Base-by-base conservation (phyloP, 2,329 filamentous ascomycete species). In the Colletotrichum abscissum region DNA sequence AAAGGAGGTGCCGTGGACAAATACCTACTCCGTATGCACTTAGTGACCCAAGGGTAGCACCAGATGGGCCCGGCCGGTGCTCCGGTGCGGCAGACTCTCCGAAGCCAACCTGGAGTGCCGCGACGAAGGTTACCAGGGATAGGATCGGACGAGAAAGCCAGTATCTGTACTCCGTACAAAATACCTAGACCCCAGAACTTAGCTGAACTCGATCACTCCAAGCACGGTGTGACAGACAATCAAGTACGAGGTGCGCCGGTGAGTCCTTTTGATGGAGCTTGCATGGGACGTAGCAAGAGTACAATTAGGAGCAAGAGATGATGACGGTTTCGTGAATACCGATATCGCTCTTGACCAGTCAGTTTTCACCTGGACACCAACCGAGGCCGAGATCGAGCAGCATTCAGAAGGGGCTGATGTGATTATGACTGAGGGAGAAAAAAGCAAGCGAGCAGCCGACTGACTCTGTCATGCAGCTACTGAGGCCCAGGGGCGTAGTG, bases 401-500 rank as follows among this genome's bases (percentile, higher is more conserved):
- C 35, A 28, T 63, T 33, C 6, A 30, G 22, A 55, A 62, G 46
- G 52, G 24, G 33, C 42, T 22, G 49, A 56, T 56, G 33, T 71
- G 64, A 68, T 49, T 49, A 58, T 60, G 59, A 59, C 59, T 42
- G 54, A 63, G 42, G 62, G 19, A 42, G 8, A 33, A 69, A 63
- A 67, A 72, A 57, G 58, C 59, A 69, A 63, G 64, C 63, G n/a
- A 63, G 30, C 28, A 54, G 30, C 60, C 52, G 60, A 72, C 67
- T 66, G 71, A 72, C 67, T 66, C 71, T 73, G 38, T 60, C 56
- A 62, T 72, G 68, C 71, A 73, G 67, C 62, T 42, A 22, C 19
- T 49, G 63, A 63, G 38, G 57, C 67, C 55, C 12, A 56, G 60
- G 33, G 35, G 16, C 8, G 30, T n/a, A 28, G 19, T 42, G 26